Conservation (phyloP, 176 grass and related monocot genomes). For the Bonia amplexicaulis region DNA sequence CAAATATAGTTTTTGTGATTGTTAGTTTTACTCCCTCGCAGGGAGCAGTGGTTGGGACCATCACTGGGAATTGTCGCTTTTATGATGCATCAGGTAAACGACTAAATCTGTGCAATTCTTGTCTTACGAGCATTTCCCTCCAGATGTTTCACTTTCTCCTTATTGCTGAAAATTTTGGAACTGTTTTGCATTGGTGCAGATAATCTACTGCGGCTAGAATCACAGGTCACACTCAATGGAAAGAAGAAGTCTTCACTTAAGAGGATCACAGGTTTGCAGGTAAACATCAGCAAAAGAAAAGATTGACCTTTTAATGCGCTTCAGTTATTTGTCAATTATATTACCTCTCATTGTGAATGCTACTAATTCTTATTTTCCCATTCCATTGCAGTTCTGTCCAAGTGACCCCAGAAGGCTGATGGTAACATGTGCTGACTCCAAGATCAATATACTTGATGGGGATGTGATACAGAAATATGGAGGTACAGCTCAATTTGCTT, state of each 20-base stretch:
- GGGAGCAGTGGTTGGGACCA: conserved; percentile 57
- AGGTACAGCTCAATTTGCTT: conserved; percentile 42
- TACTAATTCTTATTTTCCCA: conserved; percentile 7
- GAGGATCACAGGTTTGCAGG: conserved; percentile 78
- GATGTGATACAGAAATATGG: conserved; percentile 70
- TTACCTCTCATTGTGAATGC: not conserved
- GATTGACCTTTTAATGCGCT: not conserved
- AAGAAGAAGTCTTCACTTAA: conserved; percentile 72
- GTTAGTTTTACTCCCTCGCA: conserved; percentile 16
- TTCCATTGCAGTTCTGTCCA: conserved; percentile 61
- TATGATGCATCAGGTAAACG: conserved; percentile 74
- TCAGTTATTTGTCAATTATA: not conserved
- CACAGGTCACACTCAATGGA: conserved; percentile 42
- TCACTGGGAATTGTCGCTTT: conserved; percentile 74
- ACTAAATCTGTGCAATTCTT: not conserved
- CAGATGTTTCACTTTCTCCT: not conserved
- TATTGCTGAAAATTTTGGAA: not conserved
- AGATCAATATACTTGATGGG: conserved; percentile 74
- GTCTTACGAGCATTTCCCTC: not conserved
- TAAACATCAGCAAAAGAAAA: conserved; percentile 30
- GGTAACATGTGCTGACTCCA: conserved; percentile 80
- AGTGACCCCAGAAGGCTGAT: conserved; percentile 57
- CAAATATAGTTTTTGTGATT: not conserved
- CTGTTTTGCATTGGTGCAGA: conserved; percentile 36
- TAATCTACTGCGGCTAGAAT: conserved; percentile 48